Conservation (phyloP, 169 alveolate genomes). For the Eimeria acervulina region DNA sequence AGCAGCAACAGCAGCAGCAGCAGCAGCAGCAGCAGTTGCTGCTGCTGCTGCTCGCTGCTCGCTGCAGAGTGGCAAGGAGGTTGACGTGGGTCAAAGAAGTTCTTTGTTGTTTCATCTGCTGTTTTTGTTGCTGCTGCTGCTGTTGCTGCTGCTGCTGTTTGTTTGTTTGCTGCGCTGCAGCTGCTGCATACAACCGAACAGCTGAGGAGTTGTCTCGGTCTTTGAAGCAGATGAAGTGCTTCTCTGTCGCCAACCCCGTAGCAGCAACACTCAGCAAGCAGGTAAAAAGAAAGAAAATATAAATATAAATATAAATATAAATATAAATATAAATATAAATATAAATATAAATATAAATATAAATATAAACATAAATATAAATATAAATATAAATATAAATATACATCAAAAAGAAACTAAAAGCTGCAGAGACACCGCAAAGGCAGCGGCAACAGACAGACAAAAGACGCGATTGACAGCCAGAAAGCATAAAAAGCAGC, state of each 20-base stretch:
- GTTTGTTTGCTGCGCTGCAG: constrained; percentile 37
- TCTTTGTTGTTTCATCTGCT: background rate
- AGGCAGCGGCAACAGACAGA: too few relatives aligned
- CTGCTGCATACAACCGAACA: background rate
- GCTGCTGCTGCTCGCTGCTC: background rate
- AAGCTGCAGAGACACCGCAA: too few relatives aligned
- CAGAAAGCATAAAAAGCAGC: too few relatives aligned
- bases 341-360: too few relatives aligned
- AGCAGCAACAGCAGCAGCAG: constrained; percentile 33
- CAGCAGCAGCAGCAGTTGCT: constrained; percentile 38
- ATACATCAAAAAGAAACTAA: too few relatives aligned
- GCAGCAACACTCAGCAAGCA: constrained; percentile 11
- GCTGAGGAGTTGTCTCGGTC: constrained; percentile 41
- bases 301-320: too few relatives aligned
- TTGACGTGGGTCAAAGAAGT: background rate
- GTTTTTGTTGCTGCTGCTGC: constrained; percentile 19
- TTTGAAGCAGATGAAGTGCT: constrained; percentile 14
- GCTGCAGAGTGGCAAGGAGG: background rate
- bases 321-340: too few relatives aligned
- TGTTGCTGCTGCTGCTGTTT: constrained; percentile 37
- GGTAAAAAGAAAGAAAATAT: too few relatives aligned
- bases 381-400: too few relatives aligned
- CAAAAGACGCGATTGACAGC: too few relatives aligned
- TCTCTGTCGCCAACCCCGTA: background rate
- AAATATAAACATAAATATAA: too few relatives aligned